Percentiles rank a stretch among this genome's conserved stretches.
These are phyloP conservation scores for Rhinocladiella similis DNA, from an alignment of 2,329 filamentous ascomycete species.

Conservation along the genomic window DNA sequence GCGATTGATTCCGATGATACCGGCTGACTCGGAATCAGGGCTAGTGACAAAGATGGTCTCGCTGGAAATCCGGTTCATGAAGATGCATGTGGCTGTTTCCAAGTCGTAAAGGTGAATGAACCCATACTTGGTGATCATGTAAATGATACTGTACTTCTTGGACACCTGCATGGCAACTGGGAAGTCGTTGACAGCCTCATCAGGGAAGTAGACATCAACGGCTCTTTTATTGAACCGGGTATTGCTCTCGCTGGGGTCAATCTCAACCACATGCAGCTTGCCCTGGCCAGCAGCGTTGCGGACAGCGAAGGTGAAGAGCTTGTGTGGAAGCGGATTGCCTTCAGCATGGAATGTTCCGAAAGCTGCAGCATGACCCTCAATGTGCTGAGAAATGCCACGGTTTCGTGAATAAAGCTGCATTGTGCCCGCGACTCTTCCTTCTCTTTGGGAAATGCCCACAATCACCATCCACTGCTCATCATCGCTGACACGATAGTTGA, in stretches of 20 bases:
- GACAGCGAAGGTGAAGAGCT: slow-evolving; percentile 95
- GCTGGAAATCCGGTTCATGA: slow-evolving; percentile 99
- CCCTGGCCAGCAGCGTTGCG: slow-evolving; percentile 77
- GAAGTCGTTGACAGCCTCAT: slow-evolving; percentile 94
- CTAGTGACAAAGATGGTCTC: slow-evolving; percentile 98
- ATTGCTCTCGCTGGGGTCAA: slow-evolving; percentile 88
- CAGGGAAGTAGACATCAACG: slow-evolving; percentile 95
- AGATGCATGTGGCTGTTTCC: slow-evolving; percentile 91
- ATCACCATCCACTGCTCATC: slow-evolving; percentile 99
- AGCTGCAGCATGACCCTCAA: slow-evolving; percentile 93
- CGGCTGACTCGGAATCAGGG: slow-evolving; percentile 76
- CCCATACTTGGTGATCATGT: slow-evolving; percentile 97
- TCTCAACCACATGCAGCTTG: slow-evolving; percentile 96
- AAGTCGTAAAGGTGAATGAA: slow-evolving; percentile 99
- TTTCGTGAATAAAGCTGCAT: slow-evolving; percentile 98
- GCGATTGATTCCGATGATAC: slow-evolving; percentile 92
- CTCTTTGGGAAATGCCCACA: slow-evolving; percentile 90
- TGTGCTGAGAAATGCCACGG: slow-evolving; percentile 93
- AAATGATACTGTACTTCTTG: slow-evolving; percentile 93
- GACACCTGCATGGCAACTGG: slow-evolving; percentile 97
- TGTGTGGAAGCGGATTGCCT: slow-evolving; percentile 84
- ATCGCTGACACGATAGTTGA: slow-evolving; percentile 95
- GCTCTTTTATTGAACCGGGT: slow-evolving; percentile 91
- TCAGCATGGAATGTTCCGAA: slow-evolving; percentile 90
- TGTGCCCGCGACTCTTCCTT: slow-evolving; percentile 88